Base-by-base conservation (phyloP, 2,329 filamentous ascomycete genomes). In the Beauveria pseudobassiana region DNA sequence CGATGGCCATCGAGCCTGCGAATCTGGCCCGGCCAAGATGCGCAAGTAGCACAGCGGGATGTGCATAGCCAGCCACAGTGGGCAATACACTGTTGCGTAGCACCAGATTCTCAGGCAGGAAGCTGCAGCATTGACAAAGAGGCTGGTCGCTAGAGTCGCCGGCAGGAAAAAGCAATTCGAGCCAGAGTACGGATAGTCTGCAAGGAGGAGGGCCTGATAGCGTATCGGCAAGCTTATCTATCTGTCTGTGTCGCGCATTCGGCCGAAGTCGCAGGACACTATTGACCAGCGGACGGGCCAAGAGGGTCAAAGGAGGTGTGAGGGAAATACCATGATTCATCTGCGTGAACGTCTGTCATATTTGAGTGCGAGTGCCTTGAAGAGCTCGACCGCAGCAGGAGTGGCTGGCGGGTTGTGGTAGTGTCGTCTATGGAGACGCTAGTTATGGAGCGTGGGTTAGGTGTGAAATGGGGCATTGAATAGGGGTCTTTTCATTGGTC, bases 151-250 rank as follows among this genome's bases (percentile, higher is more conserved):
- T 28, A 16, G 28, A 2, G 16, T 51, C 18, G n/a, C 16, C 46
- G 22, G 14, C 30, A 2, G 22, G 18, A n/a, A 46, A 46, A 34
- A 24, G 26, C 40, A 56, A 56, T 12, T 9, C 14, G 34, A 38
- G 10, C 34, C 34, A 38, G 1, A 38, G 34, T 34, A 34, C 30
- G 30, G 10, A 34, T 5, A 9, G 10, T 7, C 14, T 18, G n/a
- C 22, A 40, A 38, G 1, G 9, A 26, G 14, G 24, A 26, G 24
- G 40, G 18, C 14, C 45, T 9, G 18, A 50, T 57, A 40, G 22
- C 55, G 55, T 34, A 58, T 58, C 45, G 24, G 55, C 55, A 40
- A 42, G 55, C 55, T 50, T 50, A 49, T 58, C 55, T 50, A 58
- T 50, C 55, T 45, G 55, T 14, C 30, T 12, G n/a, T 14, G 8